Conservation (phyloP, 176 grass and related monocot genomes). For the Lolium perenne region DNA sequence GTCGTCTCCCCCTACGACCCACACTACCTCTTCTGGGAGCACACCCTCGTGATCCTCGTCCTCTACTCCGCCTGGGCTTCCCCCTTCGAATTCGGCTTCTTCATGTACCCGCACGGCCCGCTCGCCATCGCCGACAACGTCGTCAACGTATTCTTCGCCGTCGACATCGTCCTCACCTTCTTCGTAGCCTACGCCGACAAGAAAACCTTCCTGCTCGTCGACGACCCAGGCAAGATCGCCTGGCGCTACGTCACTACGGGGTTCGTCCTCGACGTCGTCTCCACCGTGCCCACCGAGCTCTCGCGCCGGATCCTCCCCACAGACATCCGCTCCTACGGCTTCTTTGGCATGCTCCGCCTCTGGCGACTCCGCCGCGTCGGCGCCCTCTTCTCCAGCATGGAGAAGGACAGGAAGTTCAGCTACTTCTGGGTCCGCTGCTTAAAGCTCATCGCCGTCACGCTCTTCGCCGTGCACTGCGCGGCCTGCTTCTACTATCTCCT, state of each 20-base stretch:
- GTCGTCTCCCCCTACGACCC: constrained; percentile 73
- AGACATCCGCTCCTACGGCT: constrained; percentile 10
- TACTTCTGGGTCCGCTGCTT: constrained; percentile 86
- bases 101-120: constrained; percentile 31
- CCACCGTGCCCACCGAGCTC: constrained; percentile 44
- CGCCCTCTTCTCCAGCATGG: constrained; percentile 50
- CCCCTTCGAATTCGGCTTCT: constrained; percentile 82
- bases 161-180: constrained; percentile 83
- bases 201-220: constrained; percentile 55
- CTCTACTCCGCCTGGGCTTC: constrained; percentile 75
- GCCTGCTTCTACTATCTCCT: constrained; percentile 93
- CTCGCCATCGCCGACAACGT: constrained; percentile 61
- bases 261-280: constrained; percentile 51
- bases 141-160: constrained; percentile 67
- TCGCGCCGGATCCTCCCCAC: constrained; percentile 20
- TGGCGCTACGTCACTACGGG: constrained; percentile 43
- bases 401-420: constrained; percentile 75
- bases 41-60: constrained; percentile 46
- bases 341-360: constrained; percentile 54
- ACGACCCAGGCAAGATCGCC: constrained; percentile 66
- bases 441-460: constrained; percentile 70
- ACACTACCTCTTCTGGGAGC: constrained; percentile 52
- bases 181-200: constrained; percentile 67
- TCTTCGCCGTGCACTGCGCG: constrained; percentile 82
- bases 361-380: constrained; percentile 56